Evolutionary conservation across 163 green algal species (phyloP).

Genomic region (Chlamydomonas reinhardtii): DNA sequence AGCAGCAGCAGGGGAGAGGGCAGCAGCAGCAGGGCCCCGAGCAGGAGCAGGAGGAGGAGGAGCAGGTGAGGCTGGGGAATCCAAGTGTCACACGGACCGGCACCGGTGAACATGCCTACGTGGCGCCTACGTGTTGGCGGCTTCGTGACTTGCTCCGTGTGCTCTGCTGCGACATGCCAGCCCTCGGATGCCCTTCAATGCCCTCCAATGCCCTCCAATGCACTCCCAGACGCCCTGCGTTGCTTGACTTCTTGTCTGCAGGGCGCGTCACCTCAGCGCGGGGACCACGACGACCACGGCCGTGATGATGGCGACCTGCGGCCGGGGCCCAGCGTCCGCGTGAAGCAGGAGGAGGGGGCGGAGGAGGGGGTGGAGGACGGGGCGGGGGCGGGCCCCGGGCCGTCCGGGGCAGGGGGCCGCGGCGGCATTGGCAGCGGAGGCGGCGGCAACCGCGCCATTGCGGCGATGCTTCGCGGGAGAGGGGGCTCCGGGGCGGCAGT

Average conservation of each 20-base stretch:
- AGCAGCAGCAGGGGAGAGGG: background rate
- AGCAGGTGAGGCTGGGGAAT: background rate
- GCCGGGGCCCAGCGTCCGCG: background rate
- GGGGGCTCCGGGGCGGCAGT: background rate
- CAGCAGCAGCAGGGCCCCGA: conserved; percentile 35
- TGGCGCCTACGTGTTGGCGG: too few relatives aligned
- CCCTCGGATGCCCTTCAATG: too few relatives aligned
- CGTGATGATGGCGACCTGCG: background rate
- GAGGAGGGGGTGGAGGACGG: background rate
- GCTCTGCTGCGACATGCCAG: too few relatives aligned
- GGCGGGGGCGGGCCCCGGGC: background rate
- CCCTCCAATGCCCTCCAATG: too few relatives aligned
- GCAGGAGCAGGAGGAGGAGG: background rate
- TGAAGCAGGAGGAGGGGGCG: background rate
- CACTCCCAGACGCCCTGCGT: too few relatives aligned
- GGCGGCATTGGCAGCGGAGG: background rate
- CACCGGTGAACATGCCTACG: too few relatives aligned
- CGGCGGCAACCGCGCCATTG: conserved; percentile 11
- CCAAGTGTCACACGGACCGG: too few relatives aligned
- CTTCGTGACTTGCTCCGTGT: too few relatives aligned
- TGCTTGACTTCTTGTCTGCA: too few relatives aligned
- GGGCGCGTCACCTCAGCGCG: too few relatives aligned
- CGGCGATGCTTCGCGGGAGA: conserved; percentile 3
- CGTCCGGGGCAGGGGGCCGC: conserved; percentile 8
- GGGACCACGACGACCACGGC: background rate